phyloP scores from a whole-genome alignment of 768 basidiomycete species.

The Leccinum longicurvipes region DNA sequence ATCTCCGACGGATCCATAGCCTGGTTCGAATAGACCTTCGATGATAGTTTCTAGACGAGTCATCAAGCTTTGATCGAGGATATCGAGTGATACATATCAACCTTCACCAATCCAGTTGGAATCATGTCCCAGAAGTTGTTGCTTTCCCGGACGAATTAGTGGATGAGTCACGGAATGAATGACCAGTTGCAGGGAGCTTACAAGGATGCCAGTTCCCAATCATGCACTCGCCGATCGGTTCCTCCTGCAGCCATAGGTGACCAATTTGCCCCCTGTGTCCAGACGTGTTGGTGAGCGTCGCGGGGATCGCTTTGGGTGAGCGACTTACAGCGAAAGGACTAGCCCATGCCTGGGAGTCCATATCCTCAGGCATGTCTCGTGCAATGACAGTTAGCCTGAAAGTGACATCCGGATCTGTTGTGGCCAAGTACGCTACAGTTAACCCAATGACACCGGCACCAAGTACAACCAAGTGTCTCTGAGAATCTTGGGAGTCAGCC shows the following conservation, averaged over 20 bases:
- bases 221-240: constrained; percentile 30
- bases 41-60: constrained; percentile 36
- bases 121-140: constrained; percentile 49
- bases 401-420: constrained; percentile 17
- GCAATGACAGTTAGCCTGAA: constrained; percentile 32
- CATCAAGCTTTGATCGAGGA: constrained; percentile 1
- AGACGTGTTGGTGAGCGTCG: neutral
- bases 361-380: constrained; percentile 36
- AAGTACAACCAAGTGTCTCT: constrained; percentile 29
- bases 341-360: constrained; percentile 43
- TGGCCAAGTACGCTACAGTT: constrained; percentile 33
- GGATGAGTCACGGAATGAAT: neutral
- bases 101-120: constrained; percentile 40
- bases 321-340: constrained; percentile 49
- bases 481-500: constrained; percentile 6
- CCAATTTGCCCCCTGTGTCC: constrained; percentile 45
- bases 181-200: constrained; percentile 20
- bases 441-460: constrained; percentile 41
- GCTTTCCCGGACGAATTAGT: constrained; percentile 24
- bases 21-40: constrained; percentile 30
- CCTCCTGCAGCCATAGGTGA: constrained; percentile 38
- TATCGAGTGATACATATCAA: constrained; percentile 11
- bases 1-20: constrained; percentile 18
- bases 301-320: neutral
- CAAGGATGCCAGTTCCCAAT: constrained; percentile 44